Base-by-base conservation (phyloP, 1,139 yeast species). In the Saccharomyces uvarum region DNA sequence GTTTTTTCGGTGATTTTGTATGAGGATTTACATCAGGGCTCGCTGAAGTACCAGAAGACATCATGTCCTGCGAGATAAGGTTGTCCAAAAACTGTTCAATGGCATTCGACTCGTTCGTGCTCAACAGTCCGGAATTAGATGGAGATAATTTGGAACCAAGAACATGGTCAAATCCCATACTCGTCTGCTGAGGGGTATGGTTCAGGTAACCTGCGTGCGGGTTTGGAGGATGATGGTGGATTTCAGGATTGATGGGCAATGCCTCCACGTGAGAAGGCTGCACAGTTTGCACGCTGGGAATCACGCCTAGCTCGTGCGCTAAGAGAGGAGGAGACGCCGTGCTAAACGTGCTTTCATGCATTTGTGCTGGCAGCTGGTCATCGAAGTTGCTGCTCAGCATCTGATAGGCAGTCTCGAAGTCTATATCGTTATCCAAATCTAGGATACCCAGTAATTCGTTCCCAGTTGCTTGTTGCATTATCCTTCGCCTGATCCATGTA, bases 361-460 rank as follows among this genome's bases (percentile, higher is more conserved):
- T 31, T 11, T 29, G 33, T 26, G 50, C 49, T 24, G 57, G 27
- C 26, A 48, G 21, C 11, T 52, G 54, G 28, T 52, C 52, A 29
- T 57, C 59, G 50, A 52, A 54, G 50, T 52, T 50, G 32, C 56
- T 58, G 51, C 63, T 59, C 38, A 67, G 57, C 63, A 68, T 61
- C 51, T 64, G 63, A 52, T 68, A 69, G 5, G 72, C 72, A 2
- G 72, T 69, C 52, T 69, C 72, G 50, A 69, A 69, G 55, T 69
- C 72, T 24, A 68, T 59, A 24, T 66, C 70, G 24, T 63, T 58
- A 54, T 66, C 70, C 29, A 64, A 56, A 49, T 67, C 69, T 24
- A 65, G 61, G 21, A 63, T 55, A 48, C 64, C 63, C 21, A 58
- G 51, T 21, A 55, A 44, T 32, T 56, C 58, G 26, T 38, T 38